phyloP scores from a whole-genome alignment of 192 early-diverging fungal species.

The Lobosporangium transversale region DNA sequence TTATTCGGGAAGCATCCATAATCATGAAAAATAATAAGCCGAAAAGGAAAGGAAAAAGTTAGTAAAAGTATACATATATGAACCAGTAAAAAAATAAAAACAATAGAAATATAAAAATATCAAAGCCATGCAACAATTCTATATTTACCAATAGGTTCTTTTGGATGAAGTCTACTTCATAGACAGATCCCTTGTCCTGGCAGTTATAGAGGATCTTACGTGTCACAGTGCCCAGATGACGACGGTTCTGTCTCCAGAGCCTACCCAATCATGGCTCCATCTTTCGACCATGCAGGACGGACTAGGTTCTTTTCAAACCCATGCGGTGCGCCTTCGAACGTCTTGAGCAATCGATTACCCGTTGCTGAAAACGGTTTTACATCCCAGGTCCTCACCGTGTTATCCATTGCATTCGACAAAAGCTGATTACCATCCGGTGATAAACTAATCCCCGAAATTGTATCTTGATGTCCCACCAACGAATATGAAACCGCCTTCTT shows the following conservation, averaged over 20 bases:
- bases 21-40: background rate
- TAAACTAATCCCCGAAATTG: slow-evolving; percentile 85
- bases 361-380: slow-evolving; percentile 84
- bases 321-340: slow-evolving; percentile 91
- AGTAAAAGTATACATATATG: background rate
- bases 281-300: slow-evolving; percentile 87
- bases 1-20: background rate
- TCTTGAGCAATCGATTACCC: slow-evolving; percentile 77
- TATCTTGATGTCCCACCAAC: slow-evolving; percentile 88
- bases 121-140: background rate
- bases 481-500: slow-evolving; percentile 70
- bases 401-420: slow-evolving; percentile 92
- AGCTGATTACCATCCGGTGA: slow-evolving; percentile 88
- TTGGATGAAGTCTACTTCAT: slow-evolving; percentile 92
- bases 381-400: slow-evolving; percentile 96
- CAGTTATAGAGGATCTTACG: slow-evolving; percentile 90
- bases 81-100: too few species aligned
- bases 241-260: slow-evolving; percentile 87
- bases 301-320: slow-evolving; percentile 96
- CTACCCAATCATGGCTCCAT: slow-evolving; percentile 88
- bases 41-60: background rate
- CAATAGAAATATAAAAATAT: too few species aligned
- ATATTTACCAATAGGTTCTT: slow-evolving; percentile 75
- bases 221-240: slow-evolving; percentile 86
- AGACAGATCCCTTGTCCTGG: slow-evolving; percentile 96